Conservation (phyloP, 768 basidiomycete genomes). For the Hygrophorus pudorinus region DNA sequence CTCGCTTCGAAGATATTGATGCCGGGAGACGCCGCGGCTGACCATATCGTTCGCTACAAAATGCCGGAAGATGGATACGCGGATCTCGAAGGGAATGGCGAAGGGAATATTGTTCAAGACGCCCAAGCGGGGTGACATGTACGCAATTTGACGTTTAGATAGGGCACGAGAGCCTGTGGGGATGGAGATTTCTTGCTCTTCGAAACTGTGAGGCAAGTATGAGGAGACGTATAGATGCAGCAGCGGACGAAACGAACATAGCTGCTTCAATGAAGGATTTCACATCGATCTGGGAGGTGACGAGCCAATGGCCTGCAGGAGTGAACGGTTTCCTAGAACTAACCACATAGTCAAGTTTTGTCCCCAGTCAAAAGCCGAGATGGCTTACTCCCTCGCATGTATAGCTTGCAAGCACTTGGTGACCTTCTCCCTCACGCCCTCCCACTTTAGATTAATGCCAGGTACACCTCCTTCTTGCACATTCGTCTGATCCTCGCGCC, state of each 20-base stretch:
- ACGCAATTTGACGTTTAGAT: slow-evolving; percentile 61
- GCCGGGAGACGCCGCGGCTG: slow-evolving; percentile 12
- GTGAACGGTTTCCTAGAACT: slow-evolving; percentile 84
- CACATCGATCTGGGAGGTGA: slow-evolving; percentile 37
- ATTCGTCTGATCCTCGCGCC: slow-evolving; percentile 30
- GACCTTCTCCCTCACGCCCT: slow-evolving; percentile 62
- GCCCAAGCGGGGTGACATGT: slow-evolving; percentile 77
- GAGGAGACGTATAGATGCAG: background rate
- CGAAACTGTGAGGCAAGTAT: slow-evolving; percentile 34
- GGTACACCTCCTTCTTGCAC: slow-evolving; percentile 16
- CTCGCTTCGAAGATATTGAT: slow-evolving; percentile 4
- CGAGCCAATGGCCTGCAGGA: slow-evolving; percentile 78
- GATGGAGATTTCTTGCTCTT: slow-evolving; percentile 47
- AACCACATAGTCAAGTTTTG: slow-evolving; percentile 8
- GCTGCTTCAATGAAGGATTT: slow-evolving; percentile 78
- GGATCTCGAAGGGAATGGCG: slow-evolving; percentile 83
- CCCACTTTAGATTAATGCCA: slow-evolving; percentile 42
- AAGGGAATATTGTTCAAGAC: slow-evolving; percentile 95
- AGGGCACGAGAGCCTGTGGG: slow-evolving; percentile 17
- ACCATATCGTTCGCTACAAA: slow-evolving; percentile 64
- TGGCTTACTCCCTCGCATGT: slow-evolving; percentile 78
- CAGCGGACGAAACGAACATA: slow-evolving; percentile 35
- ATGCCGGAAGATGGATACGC: slow-evolving; percentile 82
- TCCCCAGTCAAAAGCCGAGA: background rate
- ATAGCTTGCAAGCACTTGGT: slow-evolving; percentile 74